Conservation (phyloP, 352 stramenopile genomes). For the Globisporangium splendens region DNA sequence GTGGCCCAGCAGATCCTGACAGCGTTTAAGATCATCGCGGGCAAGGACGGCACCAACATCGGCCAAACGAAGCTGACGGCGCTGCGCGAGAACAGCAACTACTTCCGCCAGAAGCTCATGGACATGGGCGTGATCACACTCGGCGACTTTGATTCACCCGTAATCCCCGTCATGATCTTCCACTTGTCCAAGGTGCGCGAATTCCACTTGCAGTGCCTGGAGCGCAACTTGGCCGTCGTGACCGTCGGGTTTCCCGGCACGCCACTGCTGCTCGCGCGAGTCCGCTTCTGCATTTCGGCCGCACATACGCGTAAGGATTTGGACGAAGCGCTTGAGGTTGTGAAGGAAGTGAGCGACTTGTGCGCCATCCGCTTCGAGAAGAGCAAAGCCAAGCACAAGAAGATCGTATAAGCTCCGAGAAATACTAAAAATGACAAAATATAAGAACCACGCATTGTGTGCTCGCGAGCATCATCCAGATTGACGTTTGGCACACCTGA, state of each 20-base stretch:
- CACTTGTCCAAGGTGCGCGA: conserved; percentile 85
- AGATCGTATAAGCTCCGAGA: too few species aligned
- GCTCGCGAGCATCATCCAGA: too few species aligned
- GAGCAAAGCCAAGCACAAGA: background rate
- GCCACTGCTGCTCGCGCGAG: conserved; percentile 90
- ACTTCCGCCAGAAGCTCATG: conserved; percentile 93
- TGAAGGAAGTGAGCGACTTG: conserved; percentile 89
- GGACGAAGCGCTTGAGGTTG: conserved; percentile 87
- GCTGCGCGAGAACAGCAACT: conserved; percentile 98
- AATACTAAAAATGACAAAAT: too few species aligned
- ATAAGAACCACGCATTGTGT: too few species aligned
- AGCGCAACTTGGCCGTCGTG: conserved; percentile 92
- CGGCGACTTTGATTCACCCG: conserved; percentile 96
- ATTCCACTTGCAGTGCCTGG: conserved; percentile 87
- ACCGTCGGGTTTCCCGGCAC: conserved; percentile 97
- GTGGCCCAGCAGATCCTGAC: conserved; percentile 63
- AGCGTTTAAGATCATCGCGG: conserved; percentile 92
- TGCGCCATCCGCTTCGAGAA: conserved; percentile 60
- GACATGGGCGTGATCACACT: conserved; percentile 91
- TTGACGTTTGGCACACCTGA: too few species aligned
- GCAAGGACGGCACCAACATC: conserved; percentile 92
- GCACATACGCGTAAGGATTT: conserved; percentile 93
- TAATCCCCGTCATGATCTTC: conserved; percentile 96
- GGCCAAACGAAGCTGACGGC: conserved; percentile 88
- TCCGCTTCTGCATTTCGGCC: conserved; percentile 96